A percentile compares a stretch with the other conserved stretches of the same genome.
phyloP scores from a whole-genome alignment of 768 basidiomycete species.

The Phylloporus rhodoxanthus region DNA sequence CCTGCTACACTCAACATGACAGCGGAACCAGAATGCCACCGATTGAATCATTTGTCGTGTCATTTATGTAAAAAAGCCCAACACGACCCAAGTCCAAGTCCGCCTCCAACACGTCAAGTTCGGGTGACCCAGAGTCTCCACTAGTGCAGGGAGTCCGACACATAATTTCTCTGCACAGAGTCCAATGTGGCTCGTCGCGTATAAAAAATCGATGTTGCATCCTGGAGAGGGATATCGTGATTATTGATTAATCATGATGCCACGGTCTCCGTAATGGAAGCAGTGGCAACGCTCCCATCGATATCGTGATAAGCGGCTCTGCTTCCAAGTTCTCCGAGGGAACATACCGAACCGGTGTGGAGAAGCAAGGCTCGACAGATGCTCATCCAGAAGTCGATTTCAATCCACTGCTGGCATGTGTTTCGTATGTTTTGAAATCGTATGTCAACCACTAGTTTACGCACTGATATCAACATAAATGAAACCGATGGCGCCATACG shows the following conservation, averaged over 20 bases:
- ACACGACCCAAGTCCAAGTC: neutral
- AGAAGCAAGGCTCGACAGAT: neutral
- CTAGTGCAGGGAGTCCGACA: neutral
- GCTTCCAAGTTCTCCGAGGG: slow-evolving; percentile 17
- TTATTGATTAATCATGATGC: neutral
- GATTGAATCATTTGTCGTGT: neutral
- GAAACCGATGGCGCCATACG: slow-evolving; percentile 13
- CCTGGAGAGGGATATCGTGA: neutral
- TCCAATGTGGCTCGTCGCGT: neutral
- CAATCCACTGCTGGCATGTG: neutral
- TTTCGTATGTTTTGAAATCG: slow-evolving; percentile 7
- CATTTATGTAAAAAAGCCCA: neutral
- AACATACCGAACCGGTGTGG: slow-evolving; percentile 2
- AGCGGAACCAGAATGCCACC: neutral
- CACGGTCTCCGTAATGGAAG: slow-evolving; percentile 5
- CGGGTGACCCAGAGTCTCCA: neutral
- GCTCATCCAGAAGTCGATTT: neutral
- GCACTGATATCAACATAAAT: slow-evolving; percentile 8
- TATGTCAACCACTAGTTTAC: neutral
- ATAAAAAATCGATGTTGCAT: neutral
- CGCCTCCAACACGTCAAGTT: neutral
- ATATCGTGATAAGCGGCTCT: slow-evolving; percentile 11
- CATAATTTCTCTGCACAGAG: neutral
- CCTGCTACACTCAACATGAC: neutral
- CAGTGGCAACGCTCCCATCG: neutral